Percentiles rank a stretch among this genome's conserved stretches.
These are phyloP conservation scores for Hypomontagnella monticulosa DNA, from an alignment of 495 filamentous ascomycete genomes.

Conservation along the genomic window DNA sequence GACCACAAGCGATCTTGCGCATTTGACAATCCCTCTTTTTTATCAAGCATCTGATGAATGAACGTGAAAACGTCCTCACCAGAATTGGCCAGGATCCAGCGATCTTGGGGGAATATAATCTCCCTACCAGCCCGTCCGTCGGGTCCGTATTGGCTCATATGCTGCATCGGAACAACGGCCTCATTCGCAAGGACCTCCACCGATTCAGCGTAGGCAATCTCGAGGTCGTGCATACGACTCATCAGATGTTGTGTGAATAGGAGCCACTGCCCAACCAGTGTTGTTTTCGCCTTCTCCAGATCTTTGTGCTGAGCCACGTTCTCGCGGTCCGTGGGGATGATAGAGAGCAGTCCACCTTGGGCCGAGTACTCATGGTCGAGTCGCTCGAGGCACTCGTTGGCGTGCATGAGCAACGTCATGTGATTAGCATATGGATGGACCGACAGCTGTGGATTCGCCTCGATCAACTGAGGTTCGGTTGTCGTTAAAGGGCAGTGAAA, in stretches of 20 bases:
- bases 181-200: constrained; percentile 59
- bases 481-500: constrained; percentile 56
- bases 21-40: constrained; percentile 49
- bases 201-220: constrained; percentile 57
- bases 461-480: constrained; percentile 12
- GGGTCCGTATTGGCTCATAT: constrained; percentile 46
- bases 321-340: constrained; percentile 53
- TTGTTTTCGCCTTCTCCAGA: constrained; percentile 49
- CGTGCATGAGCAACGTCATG: constrained; percentile 60
- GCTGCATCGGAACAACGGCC: constrained; percentile 57
- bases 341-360: constrained; percentile 59
- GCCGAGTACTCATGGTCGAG: constrained; percentile 64
- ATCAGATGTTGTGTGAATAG: constrained; percentile 58
- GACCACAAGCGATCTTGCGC: constrained; percentile 39
- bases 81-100: constrained; percentile 61
- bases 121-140: constrained; percentile 52
- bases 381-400: constrained; percentile 62
- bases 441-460: constrained; percentile 27
- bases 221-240: constrained; percentile 60
- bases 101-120: constrained; percentile 60
- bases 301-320: constrained; percentile 40
- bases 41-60: constrained; percentile 57
- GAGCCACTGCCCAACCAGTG: constrained; percentile 61
- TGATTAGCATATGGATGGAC: constrained; percentile 56
- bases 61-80: constrained; percentile 58